Evolutionary conservation across 2,329 filamentous ascomycete genomes (phyloP).

Genomic region (Penicillium sclerotiorum): DNA sequence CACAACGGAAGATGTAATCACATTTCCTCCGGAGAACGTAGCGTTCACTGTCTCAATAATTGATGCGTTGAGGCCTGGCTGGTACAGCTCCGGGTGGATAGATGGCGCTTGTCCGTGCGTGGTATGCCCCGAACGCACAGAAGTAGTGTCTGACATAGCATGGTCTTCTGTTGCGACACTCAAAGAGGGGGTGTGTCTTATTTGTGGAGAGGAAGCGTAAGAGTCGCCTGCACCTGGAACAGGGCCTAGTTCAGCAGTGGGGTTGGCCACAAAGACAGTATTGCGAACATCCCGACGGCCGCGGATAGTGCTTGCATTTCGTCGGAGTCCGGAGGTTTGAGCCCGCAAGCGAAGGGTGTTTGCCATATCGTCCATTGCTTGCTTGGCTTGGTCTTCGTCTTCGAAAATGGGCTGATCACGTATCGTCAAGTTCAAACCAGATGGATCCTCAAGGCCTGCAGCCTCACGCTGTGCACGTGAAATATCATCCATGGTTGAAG

Average conservation of each 20-base stretch:
- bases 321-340: conserved; percentile 58
- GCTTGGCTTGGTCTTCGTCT: conserved; percentile 52
- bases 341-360: conserved; percentile 53
- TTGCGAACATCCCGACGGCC: conserved; percentile 90
- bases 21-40: conserved; percentile 72
- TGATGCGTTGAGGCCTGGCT: conserved; percentile 80
- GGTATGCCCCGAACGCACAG: conserved; percentile 85
- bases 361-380: conserved; percentile 52
- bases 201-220: conserved; percentile 39
- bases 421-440: conserved; percentile 51
- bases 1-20: conserved; percentile 73
- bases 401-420: conserved; percentile 53
- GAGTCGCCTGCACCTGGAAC: conserved; percentile 29
- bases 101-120: conserved; percentile 68
- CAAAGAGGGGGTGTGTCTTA: conserved; percentile 49
- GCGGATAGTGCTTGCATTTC: conserved; percentile 74
- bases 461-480: conserved; percentile 50
- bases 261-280: conserved; percentile 75
- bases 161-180: conserved; percentile 65
- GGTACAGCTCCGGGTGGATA: conserved; percentile 79
- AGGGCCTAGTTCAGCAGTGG: conserved; percentile 38
- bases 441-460: conserved; percentile 44
- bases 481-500: conserved; percentile 48
- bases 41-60: conserved; percentile 91
- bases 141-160: conserved; percentile 80